A percentile compares a stretch with the other conserved stretches of the same genome.
Evolutionary conservation across 257 asterid genomes (phyloP).

Genomic region (Rubia yunnanensis): DNA sequence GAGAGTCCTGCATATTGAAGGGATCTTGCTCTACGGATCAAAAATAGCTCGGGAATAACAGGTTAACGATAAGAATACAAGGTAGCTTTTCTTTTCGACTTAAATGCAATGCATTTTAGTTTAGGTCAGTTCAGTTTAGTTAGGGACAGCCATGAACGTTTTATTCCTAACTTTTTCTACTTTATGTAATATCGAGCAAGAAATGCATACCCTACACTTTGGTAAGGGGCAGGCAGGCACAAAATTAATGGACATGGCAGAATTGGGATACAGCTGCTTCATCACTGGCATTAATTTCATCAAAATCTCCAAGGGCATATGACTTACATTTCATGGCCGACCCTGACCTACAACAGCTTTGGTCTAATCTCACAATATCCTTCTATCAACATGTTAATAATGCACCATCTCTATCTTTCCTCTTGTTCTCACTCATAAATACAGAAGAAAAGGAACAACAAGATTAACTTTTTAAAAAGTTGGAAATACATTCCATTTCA

Average conservation of each 20-base stretch:
- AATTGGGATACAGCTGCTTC: conserved; percentile 62
- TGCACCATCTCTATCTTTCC: not conserved
- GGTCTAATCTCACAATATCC: not conserved
- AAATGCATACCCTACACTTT: conserved; percentile 18
- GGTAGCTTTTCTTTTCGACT: no score
- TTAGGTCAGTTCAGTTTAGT: no score
- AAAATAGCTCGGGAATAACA: no score
- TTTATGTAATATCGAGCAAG: conserved; percentile 9
- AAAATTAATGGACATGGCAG: conserved; percentile 28
- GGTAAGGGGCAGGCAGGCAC: not conserved
- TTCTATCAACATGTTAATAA: not conserved
- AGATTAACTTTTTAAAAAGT: no score
- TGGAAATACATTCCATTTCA: no score
- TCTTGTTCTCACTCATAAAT: not conserved
- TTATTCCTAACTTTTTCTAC: not conserved
- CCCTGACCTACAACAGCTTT: not conserved
- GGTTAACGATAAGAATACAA: no score
- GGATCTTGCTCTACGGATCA: no score
- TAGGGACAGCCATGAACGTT: no score
- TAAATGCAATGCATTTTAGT: no score
- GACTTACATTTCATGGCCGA: not conserved
- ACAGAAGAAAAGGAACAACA: not conserved
- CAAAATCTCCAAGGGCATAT: not conserved
- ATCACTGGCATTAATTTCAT: conserved; percentile 26
- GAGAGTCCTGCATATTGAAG: no score